Evolutionary conservation across 139 green algal species (phyloP).

Genomic region (Ettlia oleoabundans): DNA sequence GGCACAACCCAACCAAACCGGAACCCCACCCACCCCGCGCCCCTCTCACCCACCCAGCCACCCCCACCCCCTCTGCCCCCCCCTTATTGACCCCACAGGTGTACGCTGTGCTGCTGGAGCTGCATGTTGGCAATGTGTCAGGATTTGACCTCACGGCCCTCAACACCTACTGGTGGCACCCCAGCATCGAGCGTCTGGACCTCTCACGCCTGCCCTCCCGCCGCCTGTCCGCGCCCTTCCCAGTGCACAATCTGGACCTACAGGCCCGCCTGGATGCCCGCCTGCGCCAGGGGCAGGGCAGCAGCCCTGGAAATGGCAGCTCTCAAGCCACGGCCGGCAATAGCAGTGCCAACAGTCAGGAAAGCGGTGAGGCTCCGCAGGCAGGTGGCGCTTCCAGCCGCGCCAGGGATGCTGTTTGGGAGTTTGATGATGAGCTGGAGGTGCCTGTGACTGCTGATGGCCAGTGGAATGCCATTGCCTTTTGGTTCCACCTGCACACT

Average conservation of each 20-base stretch:
- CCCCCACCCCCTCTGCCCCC: not conserved
- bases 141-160: slow-evolving; percentile 75
- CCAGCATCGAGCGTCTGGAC: slow-evolving; percentile 56
- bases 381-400: not conserved
- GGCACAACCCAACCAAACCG: too few species aligned
- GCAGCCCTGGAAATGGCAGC: too few species aligned
- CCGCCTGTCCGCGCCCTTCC: slow-evolving; percentile 59
- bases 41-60: too few species aligned
- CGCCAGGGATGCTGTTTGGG: slow-evolving; percentile 24
- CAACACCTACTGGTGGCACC: slow-evolving; percentile 79
- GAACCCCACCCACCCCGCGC: too few species aligned
- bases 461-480: slow-evolving; percentile 72
- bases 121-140: slow-evolving; percentile 44
- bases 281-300: not conserved
- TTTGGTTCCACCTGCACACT: slow-evolving; percentile 76
- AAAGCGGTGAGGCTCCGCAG: too few species aligned
- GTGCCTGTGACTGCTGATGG: slow-evolving; percentile 41
- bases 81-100: too few species aligned
- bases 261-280: slow-evolving; percentile 37
- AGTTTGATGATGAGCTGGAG: slow-evolving; percentile 45
- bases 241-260: slow-evolving; percentile 60
- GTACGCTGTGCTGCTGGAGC: slow-evolving; percentile 54
- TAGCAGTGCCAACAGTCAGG: not conserved
- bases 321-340: not conserved
- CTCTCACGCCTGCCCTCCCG: slow-evolving; percentile 42